A percentile compares a stretch with the other conserved stretches of the same genome.
phyloP scores from a whole-genome alignment of 495 filamentous ascomycete genomes.

The Penicillium macrosclerotiorum region DNA sequence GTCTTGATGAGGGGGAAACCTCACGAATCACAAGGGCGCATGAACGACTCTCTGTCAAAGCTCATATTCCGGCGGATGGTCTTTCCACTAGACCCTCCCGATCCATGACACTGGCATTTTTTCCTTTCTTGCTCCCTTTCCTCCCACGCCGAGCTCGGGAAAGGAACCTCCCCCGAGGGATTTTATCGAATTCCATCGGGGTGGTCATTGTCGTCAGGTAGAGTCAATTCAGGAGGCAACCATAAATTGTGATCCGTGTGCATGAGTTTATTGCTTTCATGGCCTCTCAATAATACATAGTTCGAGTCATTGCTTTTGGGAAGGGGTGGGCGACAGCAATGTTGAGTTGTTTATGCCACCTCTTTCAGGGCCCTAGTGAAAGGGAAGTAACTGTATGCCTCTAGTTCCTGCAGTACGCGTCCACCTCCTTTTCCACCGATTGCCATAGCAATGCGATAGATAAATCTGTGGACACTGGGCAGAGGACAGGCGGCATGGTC shows the following conservation, averaged over 20 bases:
- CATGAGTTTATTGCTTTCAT: slow-evolving; percentile 2
- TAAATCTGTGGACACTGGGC: too few species aligned
- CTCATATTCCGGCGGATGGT: too few species aligned
- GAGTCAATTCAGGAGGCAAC: slow-evolving; percentile 3
- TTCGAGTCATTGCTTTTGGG: slow-evolving; percentile 4
- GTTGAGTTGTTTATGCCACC: background rate
- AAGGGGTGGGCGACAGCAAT: background rate
- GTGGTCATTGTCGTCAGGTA: background rate
- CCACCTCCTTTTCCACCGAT: background rate
- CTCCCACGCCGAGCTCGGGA: too few species aligned
- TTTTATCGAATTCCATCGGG: background rate
- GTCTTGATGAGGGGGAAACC: slow-evolving; percentile 24
- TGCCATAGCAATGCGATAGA: background rate
- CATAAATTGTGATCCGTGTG: slow-evolving; percentile 8
- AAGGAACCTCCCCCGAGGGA: too few species aligned
- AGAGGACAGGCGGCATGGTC: too few species aligned
- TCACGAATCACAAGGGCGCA: slow-evolving; percentile 19
- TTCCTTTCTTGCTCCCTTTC: too few species aligned
- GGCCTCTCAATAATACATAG: background rate
- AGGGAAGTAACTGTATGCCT: background rate
- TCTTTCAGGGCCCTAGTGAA: background rate
- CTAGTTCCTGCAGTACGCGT: slow-evolving; percentile 2
- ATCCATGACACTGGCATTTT: too few species aligned
- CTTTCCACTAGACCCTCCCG: too few species aligned
- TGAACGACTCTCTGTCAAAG: background rate